phyloP scores from a whole-genome alignment of 352 stramenopile species.

The Thraustochytrium sp. region DNA sequence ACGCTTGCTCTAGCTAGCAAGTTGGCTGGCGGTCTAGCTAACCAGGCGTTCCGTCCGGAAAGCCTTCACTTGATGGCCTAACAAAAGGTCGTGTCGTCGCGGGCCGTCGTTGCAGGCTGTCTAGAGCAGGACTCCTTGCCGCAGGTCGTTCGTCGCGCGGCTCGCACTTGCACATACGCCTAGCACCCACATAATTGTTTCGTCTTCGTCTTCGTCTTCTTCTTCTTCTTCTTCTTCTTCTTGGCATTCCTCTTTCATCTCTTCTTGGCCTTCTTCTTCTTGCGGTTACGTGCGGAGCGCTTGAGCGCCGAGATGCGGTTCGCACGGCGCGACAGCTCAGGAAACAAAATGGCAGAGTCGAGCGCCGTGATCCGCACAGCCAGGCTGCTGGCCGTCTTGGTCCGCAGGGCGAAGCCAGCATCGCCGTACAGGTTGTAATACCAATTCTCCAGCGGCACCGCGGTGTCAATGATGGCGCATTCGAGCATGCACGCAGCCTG shows the following conservation, averaged over 20 bases:
- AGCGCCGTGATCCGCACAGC: constrained; percentile 7
- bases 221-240: constrained; percentile 29
- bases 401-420: constrained; percentile 37
- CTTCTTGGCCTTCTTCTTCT: background rate
- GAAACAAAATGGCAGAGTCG: background rate
- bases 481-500: constrained; percentile 22
- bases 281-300: background rate
- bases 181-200: too few relatives aligned
- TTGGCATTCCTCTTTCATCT: background rate
- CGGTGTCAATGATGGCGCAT: background rate
- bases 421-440: constrained; percentile 41
- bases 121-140: too few relatives aligned
- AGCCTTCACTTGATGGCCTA: too few relatives aligned
- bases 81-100: too few relatives aligned
- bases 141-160: too few relatives aligned
- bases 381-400: constrained; percentile 20
- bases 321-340: constrained; percentile 30
- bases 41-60: too few relatives aligned
- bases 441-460: constrained; percentile 40
- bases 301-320: background rate
- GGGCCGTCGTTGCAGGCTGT: too few relatives aligned
- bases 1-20: too few relatives aligned
- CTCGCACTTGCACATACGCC: too few relatives aligned
- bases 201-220: background rate
- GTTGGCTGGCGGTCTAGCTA: too few relatives aligned